Evolutionary conservation across 2,329 filamentous ascomycete genomes (phyloP).

Genomic region (Truncatella angustata): DNA sequence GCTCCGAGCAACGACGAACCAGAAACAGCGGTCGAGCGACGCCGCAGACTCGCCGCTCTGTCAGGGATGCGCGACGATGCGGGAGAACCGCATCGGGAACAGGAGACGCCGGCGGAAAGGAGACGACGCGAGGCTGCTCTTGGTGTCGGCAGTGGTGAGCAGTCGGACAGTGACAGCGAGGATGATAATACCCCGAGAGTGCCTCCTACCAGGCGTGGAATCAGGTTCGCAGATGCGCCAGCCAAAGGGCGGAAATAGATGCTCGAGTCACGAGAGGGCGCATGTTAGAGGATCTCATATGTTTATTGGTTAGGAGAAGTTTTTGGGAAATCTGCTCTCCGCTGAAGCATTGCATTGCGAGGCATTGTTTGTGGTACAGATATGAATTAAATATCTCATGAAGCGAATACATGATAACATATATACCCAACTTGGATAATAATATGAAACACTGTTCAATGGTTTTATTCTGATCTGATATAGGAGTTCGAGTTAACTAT

Average conservation of each 20-base stretch:
- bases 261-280: not conserved
- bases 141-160: constrained; percentile 49
- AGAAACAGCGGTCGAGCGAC: constrained; percentile 70
- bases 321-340: no score
- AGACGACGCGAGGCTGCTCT: constrained; percentile 72
- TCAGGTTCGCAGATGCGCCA: constrained; percentile 57
- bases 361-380: no score
- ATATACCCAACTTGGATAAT: no score
- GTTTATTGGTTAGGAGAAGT: no score
- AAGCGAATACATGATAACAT: no score
- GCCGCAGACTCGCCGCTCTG: constrained; percentile 59
- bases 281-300: not conserved
- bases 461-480: no score
- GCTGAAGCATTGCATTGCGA: no score
- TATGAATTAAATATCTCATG: no score
- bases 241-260: constrained; percentile 19
- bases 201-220: constrained; percentile 51
- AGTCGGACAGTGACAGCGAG: constrained; percentile 49
- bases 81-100: constrained; percentile 38
- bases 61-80: constrained; percentile 41
- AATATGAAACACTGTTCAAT: no score
- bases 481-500: no score
- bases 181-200: constrained; percentile 57
- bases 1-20: constrained; percentile 37
- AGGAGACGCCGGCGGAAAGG: constrained; percentile 73